A percentile compares a stretch with the other conserved stretches of the same genome.
Evolutionary conservation across 106 monocot species (phyloP).

Genomic region (Alisma plantagoaquatica): DNA sequence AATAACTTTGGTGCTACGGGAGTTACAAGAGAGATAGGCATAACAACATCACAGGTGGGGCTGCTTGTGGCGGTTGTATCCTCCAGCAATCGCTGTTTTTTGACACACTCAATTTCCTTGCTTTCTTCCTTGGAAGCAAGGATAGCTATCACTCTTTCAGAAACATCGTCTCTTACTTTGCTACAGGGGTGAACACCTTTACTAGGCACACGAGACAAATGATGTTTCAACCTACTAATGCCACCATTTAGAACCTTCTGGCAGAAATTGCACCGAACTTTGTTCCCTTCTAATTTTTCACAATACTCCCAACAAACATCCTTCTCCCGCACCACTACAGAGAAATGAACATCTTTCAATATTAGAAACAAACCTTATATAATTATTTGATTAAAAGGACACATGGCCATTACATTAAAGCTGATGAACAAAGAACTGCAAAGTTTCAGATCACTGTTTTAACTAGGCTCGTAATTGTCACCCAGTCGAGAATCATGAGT

Average conservation of each 20-base stretch:
- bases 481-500: too few species aligned
- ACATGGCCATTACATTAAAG: too few species aligned
- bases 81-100: conserved; percentile 45
- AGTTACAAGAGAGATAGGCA: conserved; percentile 16
- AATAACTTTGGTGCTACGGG: conserved; percentile 26
- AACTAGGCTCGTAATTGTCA: too few species aligned
- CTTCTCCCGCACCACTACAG: conserved; percentile 84
- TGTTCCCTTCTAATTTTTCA: conserved; percentile 93
- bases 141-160: conserved; percentile 73
- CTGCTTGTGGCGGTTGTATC: conserved; percentile 16
- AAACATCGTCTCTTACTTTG: conserved; percentile 76
- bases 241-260: conserved; percentile 84
- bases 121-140: conserved; percentile 68
- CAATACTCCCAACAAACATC: conserved; percentile 98
- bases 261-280: conserved; percentile 90
- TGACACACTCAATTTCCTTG: conserved; percentile 44
- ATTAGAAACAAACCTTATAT: too few species aligned
- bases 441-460: too few species aligned
- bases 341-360: too few species aligned
- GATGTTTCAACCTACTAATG: conserved; percentile 92
- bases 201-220: conserved; percentile 69
- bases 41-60: conserved; percentile 13
- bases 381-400: too few species aligned
- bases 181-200: conserved; percentile 92
- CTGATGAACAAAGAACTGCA: too few species aligned